phyloP scores from a whole-genome alignment of 2,329 filamentous ascomycete species.

The Hyphodiscus sp. region DNA sequence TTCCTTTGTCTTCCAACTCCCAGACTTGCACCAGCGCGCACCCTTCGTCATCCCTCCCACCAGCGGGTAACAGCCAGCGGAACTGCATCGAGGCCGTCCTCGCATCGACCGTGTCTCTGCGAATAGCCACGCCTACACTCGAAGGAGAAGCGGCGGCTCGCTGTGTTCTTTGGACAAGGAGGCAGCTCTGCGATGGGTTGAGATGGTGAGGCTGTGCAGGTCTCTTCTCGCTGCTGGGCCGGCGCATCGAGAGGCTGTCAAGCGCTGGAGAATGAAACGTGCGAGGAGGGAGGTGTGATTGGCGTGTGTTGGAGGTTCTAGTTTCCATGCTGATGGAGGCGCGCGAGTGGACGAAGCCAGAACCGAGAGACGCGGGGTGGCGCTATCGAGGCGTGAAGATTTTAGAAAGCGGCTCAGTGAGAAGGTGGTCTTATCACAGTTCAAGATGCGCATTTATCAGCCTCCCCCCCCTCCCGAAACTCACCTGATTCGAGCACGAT shows the following conservation, averaged over 20 bases:
- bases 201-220: conserved; percentile 20
- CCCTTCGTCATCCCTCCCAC: not conserved
- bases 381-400: no score
- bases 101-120: conserved; percentile 25
- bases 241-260: conserved; percentile 20
- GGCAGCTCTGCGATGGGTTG: conserved; percentile 11
- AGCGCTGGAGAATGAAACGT: conserved; percentile 11
- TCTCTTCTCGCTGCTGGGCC: conserved; percentile 12
- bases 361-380: not conserved
- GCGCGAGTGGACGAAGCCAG: not conserved
- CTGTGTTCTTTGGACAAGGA: conserved; percentile 16
- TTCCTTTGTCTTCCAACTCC: conserved; percentile 1
- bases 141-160: conserved; percentile 19
- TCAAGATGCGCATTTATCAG: no score
- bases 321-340: not conserved
- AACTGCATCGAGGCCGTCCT: conserved; percentile 4
- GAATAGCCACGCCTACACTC: conserved; percentile 21
- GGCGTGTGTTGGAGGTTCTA: no score
- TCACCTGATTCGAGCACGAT: not conserved
- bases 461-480: no score
- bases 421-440: no score
- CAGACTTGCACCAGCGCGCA: not conserved
- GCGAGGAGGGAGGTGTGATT: not conserved
- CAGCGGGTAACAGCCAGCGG: not conserved
- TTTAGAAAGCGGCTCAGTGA: no score